Evolutionary conservation across 2,329 filamentous ascomycete genomes (phyloP).

Genomic region (Cercospora sp.): DNA sequence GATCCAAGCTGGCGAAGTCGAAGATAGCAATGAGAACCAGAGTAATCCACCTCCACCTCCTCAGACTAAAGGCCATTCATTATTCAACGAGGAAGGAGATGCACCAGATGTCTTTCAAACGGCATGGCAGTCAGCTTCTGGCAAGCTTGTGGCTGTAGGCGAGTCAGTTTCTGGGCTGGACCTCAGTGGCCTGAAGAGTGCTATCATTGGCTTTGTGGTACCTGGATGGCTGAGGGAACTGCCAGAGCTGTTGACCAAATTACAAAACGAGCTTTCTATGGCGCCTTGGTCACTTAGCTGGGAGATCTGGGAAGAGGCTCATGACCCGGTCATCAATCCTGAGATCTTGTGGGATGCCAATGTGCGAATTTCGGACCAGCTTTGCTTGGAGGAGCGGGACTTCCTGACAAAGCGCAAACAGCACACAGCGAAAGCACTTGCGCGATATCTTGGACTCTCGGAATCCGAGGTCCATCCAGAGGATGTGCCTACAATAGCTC

Average conservation of each 20-base stretch:
- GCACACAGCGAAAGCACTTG: conserved; percentile 71
- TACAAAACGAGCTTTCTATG: conserved; percentile 86
- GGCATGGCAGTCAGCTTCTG: conserved; percentile 35
- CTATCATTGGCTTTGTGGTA: conserved; percentile 55
- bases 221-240: conserved; percentile 80
- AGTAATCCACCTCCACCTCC: conserved; percentile 28
- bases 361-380: conserved; percentile 76
- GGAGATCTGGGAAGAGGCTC: conserved; percentile 90
- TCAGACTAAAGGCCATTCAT: conserved; percentile 29
- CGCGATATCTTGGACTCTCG: conserved; percentile 75
- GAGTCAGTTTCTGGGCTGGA: conserved; percentile 37
- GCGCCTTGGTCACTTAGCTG: conserved; percentile 83
- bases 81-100: conserved; percentile 22
- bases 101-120: conserved; percentile 17
- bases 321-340: conserved; percentile 78
- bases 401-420: conserved; percentile 70
- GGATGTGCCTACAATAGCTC: conserved; percentile 88
- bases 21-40: background rate
- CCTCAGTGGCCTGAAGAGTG: conserved; percentile 31
- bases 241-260: conserved; percentile 74
- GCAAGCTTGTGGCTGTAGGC: conserved; percentile 30
- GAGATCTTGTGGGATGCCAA: conserved; percentile 80
- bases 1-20: background rate
- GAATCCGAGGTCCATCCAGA: conserved; percentile 85
- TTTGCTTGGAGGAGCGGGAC: conserved; percentile 79